These are phyloP conservation scores for Astrothelium subdiscretum DNA, from an alignment of 495 filamentous ascomycete genomes.

Conservation along the genomic window DNA sequence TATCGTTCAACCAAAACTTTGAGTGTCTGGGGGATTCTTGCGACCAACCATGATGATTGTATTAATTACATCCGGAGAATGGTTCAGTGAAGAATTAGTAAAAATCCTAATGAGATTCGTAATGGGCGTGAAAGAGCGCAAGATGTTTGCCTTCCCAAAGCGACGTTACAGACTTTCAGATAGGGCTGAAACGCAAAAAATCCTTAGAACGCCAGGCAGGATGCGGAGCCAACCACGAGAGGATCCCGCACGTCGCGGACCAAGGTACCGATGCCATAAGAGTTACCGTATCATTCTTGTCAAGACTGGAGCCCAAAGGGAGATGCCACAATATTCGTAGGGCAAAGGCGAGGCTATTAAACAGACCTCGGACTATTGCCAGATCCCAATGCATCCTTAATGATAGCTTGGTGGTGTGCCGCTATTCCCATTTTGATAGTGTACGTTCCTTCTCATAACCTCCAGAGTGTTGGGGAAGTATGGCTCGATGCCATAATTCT, in stretches of 20 bases:
- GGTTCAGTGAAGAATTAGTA: background rate
- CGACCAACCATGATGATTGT: background rate
- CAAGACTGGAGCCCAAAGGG: background rate
- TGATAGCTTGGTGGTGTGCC: slow-evolving; percentile 8
- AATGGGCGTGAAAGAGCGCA: background rate
- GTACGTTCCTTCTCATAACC: slow-evolving; percentile 28
- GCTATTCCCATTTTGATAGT: background rate
- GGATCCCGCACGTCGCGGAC: background rate
- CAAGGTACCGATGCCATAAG: background rate
- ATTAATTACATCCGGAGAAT: background rate
- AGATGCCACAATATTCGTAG: background rate
- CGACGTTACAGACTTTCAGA: background rate
- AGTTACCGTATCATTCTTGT: background rate
- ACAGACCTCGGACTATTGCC: background rate
- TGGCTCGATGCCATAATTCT: slow-evolving; percentile 35
- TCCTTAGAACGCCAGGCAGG: background rate
- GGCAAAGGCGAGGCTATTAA: background rate
- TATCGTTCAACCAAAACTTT: background rate
- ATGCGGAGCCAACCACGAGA: background rate
- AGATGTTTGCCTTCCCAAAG: background rate
- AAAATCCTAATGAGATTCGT: background rate
- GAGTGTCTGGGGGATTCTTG: background rate
- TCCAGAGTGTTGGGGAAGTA: slow-evolving; percentile 38
- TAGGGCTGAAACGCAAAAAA: background rate
- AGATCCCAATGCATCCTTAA: background rate